Conservation (phyloP, 345 rosid species). For the Lepidium aucheri region DNA sequence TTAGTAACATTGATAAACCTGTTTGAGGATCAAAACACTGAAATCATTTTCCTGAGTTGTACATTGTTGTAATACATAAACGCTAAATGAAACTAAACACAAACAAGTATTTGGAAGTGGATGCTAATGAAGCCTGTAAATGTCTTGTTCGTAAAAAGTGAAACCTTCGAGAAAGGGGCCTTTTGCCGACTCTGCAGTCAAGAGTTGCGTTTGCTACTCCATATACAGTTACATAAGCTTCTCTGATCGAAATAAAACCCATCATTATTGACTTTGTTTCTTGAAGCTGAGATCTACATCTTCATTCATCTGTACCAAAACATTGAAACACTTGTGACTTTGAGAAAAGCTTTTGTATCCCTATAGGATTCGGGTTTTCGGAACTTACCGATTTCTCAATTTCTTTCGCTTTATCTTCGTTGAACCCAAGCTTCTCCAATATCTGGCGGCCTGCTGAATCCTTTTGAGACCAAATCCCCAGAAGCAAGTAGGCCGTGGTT, state of each 20-base stretch:
- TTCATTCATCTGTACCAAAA: constrained; percentile 48
- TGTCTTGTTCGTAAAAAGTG: neutral
- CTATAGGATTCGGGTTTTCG: neutral
- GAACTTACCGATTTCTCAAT: constrained; percentile 53
- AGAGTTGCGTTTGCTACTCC: constrained; percentile 21
- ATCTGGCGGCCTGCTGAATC: constrained; percentile 74
- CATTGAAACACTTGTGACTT: neutral
- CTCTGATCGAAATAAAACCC: neutral
- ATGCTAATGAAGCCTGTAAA: neutral
- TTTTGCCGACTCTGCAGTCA: constrained; percentile 3
- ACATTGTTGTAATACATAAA: neutral
- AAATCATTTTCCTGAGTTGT: neutral
- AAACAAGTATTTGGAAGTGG: neutral
- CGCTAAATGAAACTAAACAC: neutral
- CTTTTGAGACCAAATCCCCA: constrained; percentile 74
- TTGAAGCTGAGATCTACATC: constrained; percentile 42
- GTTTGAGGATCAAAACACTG: neutral
- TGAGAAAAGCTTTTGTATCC: neutral
- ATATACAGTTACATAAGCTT: constrained; percentile 5
- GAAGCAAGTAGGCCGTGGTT: constrained; percentile 61
- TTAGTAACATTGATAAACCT: neutral
- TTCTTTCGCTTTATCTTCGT: constrained; percentile 78
- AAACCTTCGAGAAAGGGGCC: neutral
- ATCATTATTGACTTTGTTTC: constrained; percentile 25
- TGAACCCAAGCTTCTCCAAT: constrained; percentile 57